These are phyloP conservation scores for Salvia splendens DNA, from an alignment of 257 asterid species.

Conservation along the genomic window DNA sequence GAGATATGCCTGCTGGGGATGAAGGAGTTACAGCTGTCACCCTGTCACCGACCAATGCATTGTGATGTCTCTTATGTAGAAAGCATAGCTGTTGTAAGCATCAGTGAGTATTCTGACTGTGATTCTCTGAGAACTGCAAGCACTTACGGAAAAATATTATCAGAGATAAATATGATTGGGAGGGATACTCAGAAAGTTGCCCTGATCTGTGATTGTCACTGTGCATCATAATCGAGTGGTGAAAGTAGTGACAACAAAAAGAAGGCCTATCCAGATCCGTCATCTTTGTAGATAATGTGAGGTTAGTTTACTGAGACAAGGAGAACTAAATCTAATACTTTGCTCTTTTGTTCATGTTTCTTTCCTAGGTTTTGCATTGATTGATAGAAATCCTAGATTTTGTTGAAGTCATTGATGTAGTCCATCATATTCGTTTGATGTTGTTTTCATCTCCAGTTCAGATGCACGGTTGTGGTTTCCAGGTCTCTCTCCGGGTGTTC, in stretches of 20 bases:
- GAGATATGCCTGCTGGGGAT: slow-evolving; percentile 52
- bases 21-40: slow-evolving; percentile 39
- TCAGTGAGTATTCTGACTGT: slow-evolving; percentile 2
- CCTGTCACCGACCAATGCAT: slow-evolving; percentile 38
- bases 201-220: slow-evolving; percentile 8
- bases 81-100: slow-evolving; percentile 25
- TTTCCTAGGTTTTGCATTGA: slow-evolving; percentile 16
- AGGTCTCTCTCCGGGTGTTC: slow-evolving; percentile 23
- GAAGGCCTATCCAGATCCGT: slow-evolving; percentile 24
- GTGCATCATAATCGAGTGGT: slow-evolving; percentile 18
- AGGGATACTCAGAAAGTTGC: slow-evolving; percentile 9
- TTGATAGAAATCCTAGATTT: too few relatives aligned
- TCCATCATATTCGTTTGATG: slow-evolving; percentile 11
- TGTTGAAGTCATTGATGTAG: neutral
- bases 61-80: slow-evolving; percentile 33
- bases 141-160: slow-evolving; percentile 16
- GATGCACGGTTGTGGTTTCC: slow-evolving; percentile 26
- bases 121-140: neutral
- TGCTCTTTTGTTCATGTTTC: slow-evolving; percentile 2
- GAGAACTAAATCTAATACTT: slow-evolving; percentile 19
- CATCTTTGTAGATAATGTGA: slow-evolving; percentile 33
- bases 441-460: slow-evolving; percentile 21
- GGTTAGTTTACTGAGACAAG: slow-evolving; percentile 23
- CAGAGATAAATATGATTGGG: slow-evolving; percentile 12
- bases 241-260: slow-evolving; percentile 29